These are phyloP conservation scores for Ogataea henricii DNA, from an alignment of 805 yeast species.

Conservation along the genomic window DNA sequence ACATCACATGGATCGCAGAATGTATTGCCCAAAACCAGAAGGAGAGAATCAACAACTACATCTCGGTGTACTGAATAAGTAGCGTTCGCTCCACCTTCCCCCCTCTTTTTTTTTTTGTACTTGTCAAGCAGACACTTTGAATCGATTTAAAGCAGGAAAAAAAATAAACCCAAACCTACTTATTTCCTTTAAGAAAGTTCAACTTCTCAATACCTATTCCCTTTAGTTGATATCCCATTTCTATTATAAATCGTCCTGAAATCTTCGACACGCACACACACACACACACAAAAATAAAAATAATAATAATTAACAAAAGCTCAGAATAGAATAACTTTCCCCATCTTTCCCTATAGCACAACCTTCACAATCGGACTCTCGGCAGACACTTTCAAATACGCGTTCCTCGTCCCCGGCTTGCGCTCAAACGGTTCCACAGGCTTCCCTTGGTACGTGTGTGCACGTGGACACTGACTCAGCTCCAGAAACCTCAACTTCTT, in stretches of 20 bases:
- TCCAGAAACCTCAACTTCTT: conserved; percentile 54
- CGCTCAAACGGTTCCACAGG: conserved; percentile 57
- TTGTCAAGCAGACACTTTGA: not conserved
- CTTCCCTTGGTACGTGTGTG: conserved; percentile 60
- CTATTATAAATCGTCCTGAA: not conserved
- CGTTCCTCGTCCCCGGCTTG: conserved; percentile 54
- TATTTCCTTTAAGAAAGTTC: no score
- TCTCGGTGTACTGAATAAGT: conserved; percentile 66
- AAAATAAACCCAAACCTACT: no score
- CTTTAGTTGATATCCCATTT: not conserved
- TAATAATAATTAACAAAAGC: no score
- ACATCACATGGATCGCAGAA: conserved; percentile 99
- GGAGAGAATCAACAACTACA: conserved; percentile 88
- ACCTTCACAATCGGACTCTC: conserved; percentile 59
- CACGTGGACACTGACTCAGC: conserved; percentile 72
- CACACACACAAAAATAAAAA: not conserved
- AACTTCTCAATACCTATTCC: no score
- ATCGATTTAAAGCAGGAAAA: no score
- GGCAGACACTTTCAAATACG: conserved; percentile 53
- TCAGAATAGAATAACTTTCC: no score
- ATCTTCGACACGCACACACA: not conserved
- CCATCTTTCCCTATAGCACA: conserved; percentile 38
- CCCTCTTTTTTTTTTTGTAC: not conserved
- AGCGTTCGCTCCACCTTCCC: no score
- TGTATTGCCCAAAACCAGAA: conserved; percentile 99